Base-by-base conservation (phyloP, 176 grass and related monocot genomes). In the Lolium perenne region DNA sequence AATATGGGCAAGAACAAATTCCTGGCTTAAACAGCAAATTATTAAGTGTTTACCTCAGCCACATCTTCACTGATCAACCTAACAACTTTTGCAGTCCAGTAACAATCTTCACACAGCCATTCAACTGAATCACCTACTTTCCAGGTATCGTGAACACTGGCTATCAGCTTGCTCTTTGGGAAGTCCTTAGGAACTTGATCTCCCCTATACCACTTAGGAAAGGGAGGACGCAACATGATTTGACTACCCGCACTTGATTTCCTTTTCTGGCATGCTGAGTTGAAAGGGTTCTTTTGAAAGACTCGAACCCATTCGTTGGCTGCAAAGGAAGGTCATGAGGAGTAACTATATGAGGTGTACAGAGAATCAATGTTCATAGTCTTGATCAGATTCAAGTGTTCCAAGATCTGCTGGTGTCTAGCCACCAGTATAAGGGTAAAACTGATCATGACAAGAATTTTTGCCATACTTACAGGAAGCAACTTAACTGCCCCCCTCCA, bases 81-180 rank as follows among this genome's bases (percentile, higher is more conserved):
- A 47, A 83, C 86, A 68, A 95, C 63, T 84, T 56, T 86, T 18
- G 38, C 93, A 47, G 88, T 88, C 90, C 93, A 95, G 74, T 84
- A 88, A 84, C 85, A 95, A 74, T 10, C 66, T 32, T 83, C 4
- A 81, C 1, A 88, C 56, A 55, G 81, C 93, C 90, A 92, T 41
- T 95, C 93, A 88, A 92, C 80, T 29, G 68, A 41, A 84, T 95
- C 85, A 71, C 90, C 93, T 70, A 95, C 46, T 95, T 86, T 88
- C 80, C 90, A 92, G 20, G 86, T 45, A 81, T 84, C 83, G 73
- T 71, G 14, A 77, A 81, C 79, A 81, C 50, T 48, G 74, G 63
- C 85, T 84, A 88, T 55, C 29, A 86, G 75, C 71, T 86, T 80
- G 54, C 55, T 83, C 71, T 69, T 49, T 66, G 80, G 64, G 5